A percentile compares a stretch with the other conserved stretches of the same genome.
Evolutionary conservation across 305 asterid genomes (phyloP).

Genomic region (Fraxinus angustifolia): DNA sequence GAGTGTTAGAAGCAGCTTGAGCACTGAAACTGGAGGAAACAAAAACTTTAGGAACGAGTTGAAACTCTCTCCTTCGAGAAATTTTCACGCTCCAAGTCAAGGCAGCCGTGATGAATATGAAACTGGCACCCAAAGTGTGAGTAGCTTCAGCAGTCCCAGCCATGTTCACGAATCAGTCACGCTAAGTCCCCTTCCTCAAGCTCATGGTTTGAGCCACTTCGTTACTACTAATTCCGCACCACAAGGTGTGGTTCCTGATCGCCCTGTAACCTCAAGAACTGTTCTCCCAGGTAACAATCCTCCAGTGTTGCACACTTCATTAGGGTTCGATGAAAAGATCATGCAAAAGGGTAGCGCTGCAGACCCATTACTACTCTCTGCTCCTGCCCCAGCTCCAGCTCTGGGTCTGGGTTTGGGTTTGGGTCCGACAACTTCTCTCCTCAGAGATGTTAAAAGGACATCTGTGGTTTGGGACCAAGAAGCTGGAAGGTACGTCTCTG

Average conservation of each 20-base stretch:
- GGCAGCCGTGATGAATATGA: slow-evolving; percentile 82
- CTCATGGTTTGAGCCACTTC: slow-evolving; percentile 36
- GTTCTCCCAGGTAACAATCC: slow-evolving; percentile 29
- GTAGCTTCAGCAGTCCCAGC: slow-evolving; percentile 93
- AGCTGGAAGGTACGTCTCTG: slow-evolving; percentile 88
- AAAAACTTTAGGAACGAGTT: slow-evolving; percentile 47
- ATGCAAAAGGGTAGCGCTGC: slow-evolving; percentile 44
- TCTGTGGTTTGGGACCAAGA: slow-evolving; percentile 98
- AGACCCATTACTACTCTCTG: slow-evolving; percentile 47
- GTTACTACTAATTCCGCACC: slow-evolving; percentile 25
- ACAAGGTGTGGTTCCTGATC: slow-evolving; percentile 25
- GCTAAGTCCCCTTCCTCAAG: slow-evolving; percentile 84
- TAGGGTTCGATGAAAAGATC: slow-evolving; percentile 52
- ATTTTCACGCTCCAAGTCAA: slow-evolving; percentile 69
- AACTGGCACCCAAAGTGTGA: slow-evolving; percentile 76
- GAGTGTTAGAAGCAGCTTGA: slow-evolving; percentile 81
- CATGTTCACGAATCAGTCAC: slow-evolving; percentile 76
- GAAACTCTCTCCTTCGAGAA: slow-evolving; percentile 45
- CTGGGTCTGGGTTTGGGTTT: background rate
- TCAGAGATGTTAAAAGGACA: slow-evolving; percentile 74
- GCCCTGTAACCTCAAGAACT: slow-evolving; percentile 33
- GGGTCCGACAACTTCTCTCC: slow-evolving; percentile 46
- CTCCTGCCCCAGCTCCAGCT: slow-evolving; percentile 27
- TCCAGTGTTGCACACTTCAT: slow-evolving; percentile 32
- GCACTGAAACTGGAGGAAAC: slow-evolving; percentile 71